phyloP scores from a whole-genome alignment of 2,329 filamentous ascomycete species.

The Teratosphaeria zuluensis region DNA sequence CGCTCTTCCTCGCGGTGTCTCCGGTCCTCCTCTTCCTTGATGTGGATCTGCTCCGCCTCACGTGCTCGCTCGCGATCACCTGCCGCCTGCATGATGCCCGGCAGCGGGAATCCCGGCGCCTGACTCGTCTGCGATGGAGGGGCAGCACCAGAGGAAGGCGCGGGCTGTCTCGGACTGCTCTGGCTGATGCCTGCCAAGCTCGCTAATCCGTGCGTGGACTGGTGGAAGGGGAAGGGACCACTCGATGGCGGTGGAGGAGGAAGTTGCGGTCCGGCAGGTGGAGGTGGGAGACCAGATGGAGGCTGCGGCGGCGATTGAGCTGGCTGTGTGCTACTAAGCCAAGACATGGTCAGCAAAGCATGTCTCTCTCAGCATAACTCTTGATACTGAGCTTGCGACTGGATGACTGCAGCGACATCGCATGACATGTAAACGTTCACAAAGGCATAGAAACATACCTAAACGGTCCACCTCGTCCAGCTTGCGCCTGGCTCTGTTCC shows the following conservation, averaged over 20 bases:
- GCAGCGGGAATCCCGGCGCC: constrained; percentile 30
- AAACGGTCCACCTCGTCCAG: constrained; percentile 16
- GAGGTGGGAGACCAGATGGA: constrained; percentile 21
- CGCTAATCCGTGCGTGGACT: constrained; percentile 36
- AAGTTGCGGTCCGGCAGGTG: not conserved
- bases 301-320: constrained; percentile 25
- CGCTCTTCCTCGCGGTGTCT: constrained; percentile 54
- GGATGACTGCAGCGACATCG: not conserved
- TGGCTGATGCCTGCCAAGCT: constrained; percentile 35
- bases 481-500: constrained; percentile 18
- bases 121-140: constrained; percentile 22
- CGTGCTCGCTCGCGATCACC: constrained; percentile 38
- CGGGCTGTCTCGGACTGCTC: constrained; percentile 32
- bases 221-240: constrained; percentile 32
- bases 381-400: not conserved
- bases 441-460: constrained; percentile 17
- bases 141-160: constrained; percentile 16
- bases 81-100: constrained; percentile 36
- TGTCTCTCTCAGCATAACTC: not conserved
- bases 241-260: constrained; percentile 24
- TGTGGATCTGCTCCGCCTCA: constrained; percentile 46
- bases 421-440: not conserved
- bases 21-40: constrained; percentile 52
- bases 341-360: constrained; percentile 3
- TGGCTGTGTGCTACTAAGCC: constrained; percentile 11